These are phyloP conservation scores for Talaromyces sp. DNA, from an alignment of 2,329 filamentous ascomycete genomes.

Conservation along the genomic window DNA sequence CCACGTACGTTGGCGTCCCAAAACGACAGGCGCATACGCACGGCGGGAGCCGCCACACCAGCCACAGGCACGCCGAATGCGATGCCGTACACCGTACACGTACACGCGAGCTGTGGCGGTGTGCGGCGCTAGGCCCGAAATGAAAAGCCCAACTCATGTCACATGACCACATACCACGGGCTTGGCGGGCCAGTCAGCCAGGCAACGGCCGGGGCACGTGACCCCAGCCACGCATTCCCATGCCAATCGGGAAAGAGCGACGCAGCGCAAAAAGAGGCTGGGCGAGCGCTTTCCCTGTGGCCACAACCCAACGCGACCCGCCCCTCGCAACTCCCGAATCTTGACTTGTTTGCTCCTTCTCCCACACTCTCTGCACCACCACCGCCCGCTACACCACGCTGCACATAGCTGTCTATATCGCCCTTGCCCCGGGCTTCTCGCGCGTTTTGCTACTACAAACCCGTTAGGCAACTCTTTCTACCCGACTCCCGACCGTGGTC, in stretches of 20 bases:
- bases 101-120: background rate
- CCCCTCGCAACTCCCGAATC: constrained; percentile 9
- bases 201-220: constrained; percentile 18
- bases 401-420: background rate
- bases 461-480: background rate
- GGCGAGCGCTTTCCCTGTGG: background rate
- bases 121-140: background rate
- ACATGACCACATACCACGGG: background rate
- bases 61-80: background rate
- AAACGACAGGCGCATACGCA: background rate
- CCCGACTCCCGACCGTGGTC: background rate
- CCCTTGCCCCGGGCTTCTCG: background rate
- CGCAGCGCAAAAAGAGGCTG: constrained; percentile 6
- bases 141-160: background rate
- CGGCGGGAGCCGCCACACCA: background rate
- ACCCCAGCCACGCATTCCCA: constrained; percentile 22
- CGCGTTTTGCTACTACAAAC: background rate
- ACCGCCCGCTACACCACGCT: constrained; percentile 1
- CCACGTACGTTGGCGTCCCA: background rate
- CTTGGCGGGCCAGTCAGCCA: background rate
- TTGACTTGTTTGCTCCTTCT: constrained; percentile 8
- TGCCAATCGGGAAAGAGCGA: constrained; percentile 1
- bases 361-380: constrained; percentile 2
- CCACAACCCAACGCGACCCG: constrained; percentile 7
- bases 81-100: too few relatives aligned